These are phyloP conservation scores for Ceratopteris richardii DNA, from an alignment of 75 land plant species.

Conservation along the genomic window DNA sequence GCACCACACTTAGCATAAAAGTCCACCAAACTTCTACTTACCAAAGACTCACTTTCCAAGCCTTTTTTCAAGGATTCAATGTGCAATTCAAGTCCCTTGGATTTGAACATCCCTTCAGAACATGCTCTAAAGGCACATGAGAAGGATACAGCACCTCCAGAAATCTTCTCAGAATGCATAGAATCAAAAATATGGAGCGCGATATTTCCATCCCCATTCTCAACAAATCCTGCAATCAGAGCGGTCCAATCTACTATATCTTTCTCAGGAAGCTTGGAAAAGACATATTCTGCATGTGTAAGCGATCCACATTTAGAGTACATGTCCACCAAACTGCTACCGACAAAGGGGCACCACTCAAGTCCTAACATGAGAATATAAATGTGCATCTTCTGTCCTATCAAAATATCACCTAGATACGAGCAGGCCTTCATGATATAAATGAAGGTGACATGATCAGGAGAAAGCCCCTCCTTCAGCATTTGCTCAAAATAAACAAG, in stretches of 20 bases:
- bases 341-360: slow-evolving; percentile 32
- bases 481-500: slow-evolving; percentile 28
- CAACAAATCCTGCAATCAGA: neutral
- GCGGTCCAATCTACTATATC: slow-evolving; percentile 59
- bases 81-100: neutral
- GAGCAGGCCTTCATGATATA: slow-evolving; percentile 58
- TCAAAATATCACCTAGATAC: slow-evolving; percentile 22
- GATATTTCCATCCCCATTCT: neutral
- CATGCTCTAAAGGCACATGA: neutral
- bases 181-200: neutral
- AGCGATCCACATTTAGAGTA: slow-evolving; percentile 43
- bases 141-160: neutral
- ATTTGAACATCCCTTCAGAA: neutral
- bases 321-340: slow-evolving; percentile 35
- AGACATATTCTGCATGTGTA: slow-evolving; percentile 29
- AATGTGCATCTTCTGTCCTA: slow-evolving; percentile 44
- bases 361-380: slow-evolving; percentile 17
- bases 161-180: neutral
- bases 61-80: neutral
- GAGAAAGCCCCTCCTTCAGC: slow-evolving; percentile 27
- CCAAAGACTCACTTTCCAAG: neutral
- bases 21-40: neutral
- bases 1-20: neutral
- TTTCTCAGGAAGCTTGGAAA: slow-evolving; percentile 34
- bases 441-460: slow-evolving; percentile 49